Conservation (phyloP, 1,139 yeast genomes). For the Magnusiomyces ingens region DNA sequence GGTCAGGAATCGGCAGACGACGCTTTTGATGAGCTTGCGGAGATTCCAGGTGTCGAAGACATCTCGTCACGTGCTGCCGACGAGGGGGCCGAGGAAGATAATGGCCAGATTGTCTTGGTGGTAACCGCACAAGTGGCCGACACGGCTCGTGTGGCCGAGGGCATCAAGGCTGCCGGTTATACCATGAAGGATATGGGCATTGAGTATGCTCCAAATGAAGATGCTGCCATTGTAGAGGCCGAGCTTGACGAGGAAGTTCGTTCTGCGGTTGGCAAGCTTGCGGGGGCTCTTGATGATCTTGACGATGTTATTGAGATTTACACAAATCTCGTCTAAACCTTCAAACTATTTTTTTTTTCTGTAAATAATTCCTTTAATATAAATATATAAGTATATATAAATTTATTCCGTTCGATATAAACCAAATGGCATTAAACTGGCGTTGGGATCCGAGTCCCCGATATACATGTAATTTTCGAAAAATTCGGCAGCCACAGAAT, state of each 20-base stretch:
- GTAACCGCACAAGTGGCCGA: slow-evolving; percentile 52
- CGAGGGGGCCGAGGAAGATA: slow-evolving; percentile 30
- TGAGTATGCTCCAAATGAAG: slow-evolving; percentile 59
- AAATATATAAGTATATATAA: too few relatives aligned
- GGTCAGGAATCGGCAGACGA: slow-evolving; percentile 42
- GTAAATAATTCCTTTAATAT: too few relatives aligned
- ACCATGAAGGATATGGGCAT: slow-evolving; percentile 65
- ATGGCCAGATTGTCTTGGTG: slow-evolving; percentile 18
- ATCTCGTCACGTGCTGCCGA: slow-evolving; percentile 34
- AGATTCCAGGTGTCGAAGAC: slow-evolving; percentile 73
- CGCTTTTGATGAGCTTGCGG: slow-evolving; percentile 66
- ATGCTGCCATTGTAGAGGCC: slow-evolving; percentile 49
- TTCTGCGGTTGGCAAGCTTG: slow-evolving; percentile 50
- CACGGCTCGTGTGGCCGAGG: slow-evolving; percentile 54
- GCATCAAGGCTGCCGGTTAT: slow-evolving; percentile 47
- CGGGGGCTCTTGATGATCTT: slow-evolving; percentile 58
- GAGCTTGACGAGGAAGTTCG: slow-evolving; percentile 41
- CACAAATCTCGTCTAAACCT: slow-evolving; percentile 36
- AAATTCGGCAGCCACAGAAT: not conserved
- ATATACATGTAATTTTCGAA: too few relatives aligned
- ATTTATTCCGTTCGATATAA: too few relatives aligned
- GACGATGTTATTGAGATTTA: slow-evolving; percentile 79
- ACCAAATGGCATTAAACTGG: not conserved
- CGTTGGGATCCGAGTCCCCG: not conserved
- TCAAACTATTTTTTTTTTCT: not conserved